phyloP scores from a whole-genome alignment of 495 filamentous ascomycete species.

The Penicillium flavigenum region DNA sequence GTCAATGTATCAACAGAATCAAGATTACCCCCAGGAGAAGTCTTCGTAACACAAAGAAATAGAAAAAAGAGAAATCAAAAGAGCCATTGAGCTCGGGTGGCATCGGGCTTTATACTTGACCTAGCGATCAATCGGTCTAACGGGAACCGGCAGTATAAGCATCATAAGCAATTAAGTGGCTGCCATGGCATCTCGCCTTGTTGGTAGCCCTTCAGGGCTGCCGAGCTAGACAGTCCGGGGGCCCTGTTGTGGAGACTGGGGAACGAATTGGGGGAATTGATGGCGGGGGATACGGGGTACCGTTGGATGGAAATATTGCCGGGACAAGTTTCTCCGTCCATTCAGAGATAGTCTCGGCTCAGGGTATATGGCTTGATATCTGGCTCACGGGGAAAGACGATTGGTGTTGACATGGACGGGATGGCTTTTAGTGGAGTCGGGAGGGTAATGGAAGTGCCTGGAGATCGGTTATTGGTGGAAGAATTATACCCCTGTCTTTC shows the following conservation, averaged over 20 bases:
- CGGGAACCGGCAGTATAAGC: slow-evolving; percentile 8
- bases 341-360: not conserved
- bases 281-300: slow-evolving; percentile 10
- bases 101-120: slow-evolving; percentile 21
- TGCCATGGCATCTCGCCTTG: slow-evolving; percentile 3
- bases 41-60: not conserved
- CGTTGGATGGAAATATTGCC: slow-evolving; percentile 4
- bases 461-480: slow-evolving; percentile 9
- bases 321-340: slow-evolving; percentile 25
- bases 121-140: slow-evolving; percentile 4
- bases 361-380: not conserved
- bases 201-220: not conserved
- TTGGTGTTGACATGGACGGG: slow-evolving; percentile 1
- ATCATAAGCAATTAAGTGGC: slow-evolving; percentile 11
- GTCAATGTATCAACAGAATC: not conserved
- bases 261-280: slow-evolving; percentile 24
- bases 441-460: not conserved
- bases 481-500: not conserved
- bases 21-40: not conserved
- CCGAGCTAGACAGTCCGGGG: slow-evolving; percentile 7
- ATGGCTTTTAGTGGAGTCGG: slow-evolving; percentile 3
- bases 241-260: slow-evolving; percentile 5
- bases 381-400: slow-evolving; percentile 1
- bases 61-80: not conserved
- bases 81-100: not conserved